phyloP scores from a whole-genome alignment of 2,329 filamentous ascomycete genomes.

The Aspergillus cejpii region DNA sequence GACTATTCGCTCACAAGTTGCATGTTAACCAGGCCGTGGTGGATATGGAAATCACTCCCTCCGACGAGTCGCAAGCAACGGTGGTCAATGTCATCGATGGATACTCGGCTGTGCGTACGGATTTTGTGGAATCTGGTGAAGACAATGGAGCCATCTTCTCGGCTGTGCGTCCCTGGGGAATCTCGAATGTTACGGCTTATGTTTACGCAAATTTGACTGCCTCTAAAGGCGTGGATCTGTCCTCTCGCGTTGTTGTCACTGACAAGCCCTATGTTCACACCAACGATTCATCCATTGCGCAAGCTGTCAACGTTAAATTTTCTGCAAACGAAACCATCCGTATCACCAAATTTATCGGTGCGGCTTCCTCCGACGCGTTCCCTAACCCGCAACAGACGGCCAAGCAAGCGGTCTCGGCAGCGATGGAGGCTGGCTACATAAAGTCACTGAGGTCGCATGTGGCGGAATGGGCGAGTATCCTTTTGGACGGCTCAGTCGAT shows the following conservation, averaged over 20 bases:
- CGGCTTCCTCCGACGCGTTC: slow-evolving; percentile 63
- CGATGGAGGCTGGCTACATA: slow-evolving; percentile 50
- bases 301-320: slow-evolving; percentile 51
- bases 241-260: slow-evolving; percentile 40
- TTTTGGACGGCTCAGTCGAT: slow-evolving; percentile 58
- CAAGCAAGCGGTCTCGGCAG: slow-evolving; percentile 48
- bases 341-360: slow-evolving; percentile 62
- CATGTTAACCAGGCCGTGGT: slow-evolving; percentile 57
- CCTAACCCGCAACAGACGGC: slow-evolving; percentile 51
- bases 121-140: slow-evolving; percentile 51
- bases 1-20: slow-evolving; percentile 60
- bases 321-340: slow-evolving; percentile 48
- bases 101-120: slow-evolving; percentile 58
- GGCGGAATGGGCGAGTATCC: slow-evolving; percentile 55
- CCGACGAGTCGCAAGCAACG: slow-evolving; percentile 48
- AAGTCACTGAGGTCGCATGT: slow-evolving; percentile 51
- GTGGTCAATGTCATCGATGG: slow-evolving; percentile 64
- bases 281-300: slow-evolving; percentile 60
- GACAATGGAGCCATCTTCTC: slow-evolving; percentile 56
- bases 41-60: slow-evolving; percentile 53
- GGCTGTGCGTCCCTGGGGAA: slow-evolving; percentile 56
- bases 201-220: slow-evolving; percentile 44
- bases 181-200: slow-evolving; percentile 58
- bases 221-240: slow-evolving; percentile 37
- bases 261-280: slow-evolving; percentile 45